Evolutionary conservation across 257 asterid genomes (phyloP).

Genomic region (Osmanthus fragrans): DNA sequence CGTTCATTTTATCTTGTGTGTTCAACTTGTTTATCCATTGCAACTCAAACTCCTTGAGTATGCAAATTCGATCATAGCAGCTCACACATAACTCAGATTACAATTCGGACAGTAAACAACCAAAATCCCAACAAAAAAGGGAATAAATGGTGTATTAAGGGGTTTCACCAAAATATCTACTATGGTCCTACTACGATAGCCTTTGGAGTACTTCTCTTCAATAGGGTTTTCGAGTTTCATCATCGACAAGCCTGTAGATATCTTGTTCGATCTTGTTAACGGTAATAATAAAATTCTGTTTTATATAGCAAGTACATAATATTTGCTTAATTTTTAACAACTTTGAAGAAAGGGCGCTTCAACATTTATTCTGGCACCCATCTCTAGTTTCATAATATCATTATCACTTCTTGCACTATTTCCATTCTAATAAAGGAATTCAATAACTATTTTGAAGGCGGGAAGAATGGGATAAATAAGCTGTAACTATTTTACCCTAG

Average conservation of each 20-base stretch:
- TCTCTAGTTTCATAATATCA: conserved; percentile 11
- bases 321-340: conserved; percentile 17
- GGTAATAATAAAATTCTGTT: conserved; percentile 45
- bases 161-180: conserved; percentile 35
- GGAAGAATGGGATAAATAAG: too few species aligned
- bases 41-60: too few species aligned
- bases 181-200: conserved; percentile 78
- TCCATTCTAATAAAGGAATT: conserved; percentile 14
- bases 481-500: too few species aligned
- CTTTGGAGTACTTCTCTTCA: conserved; percentile 80
- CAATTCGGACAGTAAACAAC: too few species aligned
- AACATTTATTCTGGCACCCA: conserved; percentile 18
- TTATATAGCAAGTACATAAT: conserved; percentile 1
- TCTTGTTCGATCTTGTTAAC: conserved; percentile 91
- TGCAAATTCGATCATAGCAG: too few species aligned
- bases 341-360: conserved; percentile 2
- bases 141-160: too few species aligned
- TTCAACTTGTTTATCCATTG: too few species aligned
- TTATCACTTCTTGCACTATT: conserved; percentile 10
- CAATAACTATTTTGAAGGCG: not conserved
- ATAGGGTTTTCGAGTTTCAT: conserved; percentile 73
- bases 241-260: conserved; percentile 83
- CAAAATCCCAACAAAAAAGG: too few species aligned
- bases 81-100: too few species aligned
- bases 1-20: too few species aligned